Base-by-base conservation (phyloP, 257 asterid species). In the Solanum peruvianum region DNA sequence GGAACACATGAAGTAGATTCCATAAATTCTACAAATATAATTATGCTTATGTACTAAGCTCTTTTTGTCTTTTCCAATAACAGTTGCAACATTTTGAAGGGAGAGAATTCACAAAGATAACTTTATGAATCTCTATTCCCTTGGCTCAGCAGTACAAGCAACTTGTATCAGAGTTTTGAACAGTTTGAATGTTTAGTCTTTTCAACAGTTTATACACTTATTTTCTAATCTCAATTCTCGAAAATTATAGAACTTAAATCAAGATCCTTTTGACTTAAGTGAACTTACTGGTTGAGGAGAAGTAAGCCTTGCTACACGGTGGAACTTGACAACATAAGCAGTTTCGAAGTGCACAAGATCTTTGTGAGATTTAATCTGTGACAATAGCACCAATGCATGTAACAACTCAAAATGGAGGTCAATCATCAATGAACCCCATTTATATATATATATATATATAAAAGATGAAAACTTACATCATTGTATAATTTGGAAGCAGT, bases 321-420 rank as follows among this genome's bases (percentile, higher is more conserved):
- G 99, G 85, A 96, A 91, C 92, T 97, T 97, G 86, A 96, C 99
- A 87, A 97, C 99, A 77, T 97, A 97, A 78, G 99, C 97, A 88
- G 99, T 97, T 96, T 97, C 98, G 84, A 96, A 95, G 93, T 97
- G 99, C 91, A 92, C 89, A 47, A 97, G 97, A 96, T 97, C 99
- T 85, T 94, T 95, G 91, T 97, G 99, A 23, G 98, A 89, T 91
- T 95, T 95, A 87, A 97, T 95, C 99, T 96, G 94, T 75, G 84
- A 11, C 64, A 91, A 87, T 62, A 80, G 80, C 67, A 89, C 84
- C 87, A 91, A 33, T 80, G 11, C 67, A 80, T 47, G 41, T 47
- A 27, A 76, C 76, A 66, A 47, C 12, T 69, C 45, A 37, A 84
- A 82, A 70, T 67, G 31, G 39, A 47, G 64, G 21, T 82, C 39